Evolutionary conservation across 768 basidiomycete genomes (phyloP), one percentile per base, ranked within the genome.

Genomic region (Hortiboletus flavorubellus): DNA sequence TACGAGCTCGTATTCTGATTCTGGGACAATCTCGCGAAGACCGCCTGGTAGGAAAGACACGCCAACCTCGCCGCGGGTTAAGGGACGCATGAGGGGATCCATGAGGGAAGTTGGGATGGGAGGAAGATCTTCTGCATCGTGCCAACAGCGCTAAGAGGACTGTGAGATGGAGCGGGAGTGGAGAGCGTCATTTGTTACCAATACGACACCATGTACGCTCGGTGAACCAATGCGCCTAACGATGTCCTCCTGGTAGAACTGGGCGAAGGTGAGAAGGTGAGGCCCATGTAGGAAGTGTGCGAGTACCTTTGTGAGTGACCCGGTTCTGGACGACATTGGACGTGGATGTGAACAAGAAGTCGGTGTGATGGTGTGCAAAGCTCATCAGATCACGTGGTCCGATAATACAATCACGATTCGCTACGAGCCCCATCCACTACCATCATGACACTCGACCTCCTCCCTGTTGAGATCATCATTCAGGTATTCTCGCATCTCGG

Each of bases 41-140:
- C 72, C 80, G 60, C 64, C 76, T 0, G 78, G 74, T 35, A 84
- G 75, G 69, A 87, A 91, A 18, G 86, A 84, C 38, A 94, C 83
- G 46, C 89, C 91, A 42, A 93, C 86, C 77, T 94, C 92, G 39
- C 92, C 92, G 50, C 80, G 84, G 49, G 78, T 64, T 21, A 94
- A 79, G 10, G 85, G 84, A 44, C 91, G 79, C 79, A 91, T 83
- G 49, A 93, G 76, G 12, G 89, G 87, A 70, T 93, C 89, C 40
- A 75, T 61, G 52, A 76, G 64, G 16, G 70, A 70, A 35, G 74
- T 72, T 29, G 73, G 68, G 4, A 76, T 72, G 0, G 72, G 71
- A 33, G 78, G 78, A 14, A 82, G 66, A 55, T 91, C 90, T 59
- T 94, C 91, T 10, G 85, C 84, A 68, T 93, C 91, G 58, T 91